Evolutionary conservation across 768 basidiomycete genomes (phyloP).

Genomic region (Russula lepida): DNA sequence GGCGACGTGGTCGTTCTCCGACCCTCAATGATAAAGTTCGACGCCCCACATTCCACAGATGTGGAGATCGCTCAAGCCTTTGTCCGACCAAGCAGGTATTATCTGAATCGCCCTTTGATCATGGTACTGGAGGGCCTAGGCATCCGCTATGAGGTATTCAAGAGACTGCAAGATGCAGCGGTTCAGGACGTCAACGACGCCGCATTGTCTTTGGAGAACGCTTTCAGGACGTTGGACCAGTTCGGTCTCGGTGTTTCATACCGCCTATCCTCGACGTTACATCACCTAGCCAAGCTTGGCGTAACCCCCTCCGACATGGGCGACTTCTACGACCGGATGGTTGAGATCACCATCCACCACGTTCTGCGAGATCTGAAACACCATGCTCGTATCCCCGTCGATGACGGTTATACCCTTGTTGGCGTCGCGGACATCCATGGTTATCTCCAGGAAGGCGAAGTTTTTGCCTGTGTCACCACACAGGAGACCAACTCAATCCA

Average conservation of each 20-base stretch:
- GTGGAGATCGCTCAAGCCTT: slow-evolving; percentile 63
- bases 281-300: slow-evolving; percentile 41
- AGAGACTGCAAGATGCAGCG: slow-evolving; percentile 43
- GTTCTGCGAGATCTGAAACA: slow-evolving; percentile 59
- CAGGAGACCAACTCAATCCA: slow-evolving; percentile 29
- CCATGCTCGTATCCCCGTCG: slow-evolving; percentile 57
- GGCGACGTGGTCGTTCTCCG: slow-evolving; percentile 47
- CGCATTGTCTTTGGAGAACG: slow-evolving; percentile 33
- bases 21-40: slow-evolving; percentile 64
- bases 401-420: slow-evolving; percentile 55
- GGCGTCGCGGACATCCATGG: slow-evolving; percentile 61
- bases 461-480: slow-evolving; percentile 52
- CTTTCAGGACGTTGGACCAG: slow-evolving; percentile 43
- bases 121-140: slow-evolving; percentile 57
- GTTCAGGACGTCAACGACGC: slow-evolving; percentile 41
- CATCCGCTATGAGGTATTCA: slow-evolving; percentile 45
- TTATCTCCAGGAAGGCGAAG: slow-evolving; percentile 43
- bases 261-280: slow-evolving; percentile 45
- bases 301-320: slow-evolving; percentile 32
- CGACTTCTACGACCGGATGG: slow-evolving; percentile 42
- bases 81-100: slow-evolving; percentile 49
- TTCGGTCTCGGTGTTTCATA: slow-evolving; percentile 53
- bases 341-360: slow-evolving; percentile 51
- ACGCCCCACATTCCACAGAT: slow-evolving; percentile 35
- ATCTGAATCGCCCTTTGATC: slow-evolving; percentile 54